These are phyloP conservation scores for Komagataella pastoris DNA, from an alignment of 805 yeast species.

Conservation along the genomic window DNA sequence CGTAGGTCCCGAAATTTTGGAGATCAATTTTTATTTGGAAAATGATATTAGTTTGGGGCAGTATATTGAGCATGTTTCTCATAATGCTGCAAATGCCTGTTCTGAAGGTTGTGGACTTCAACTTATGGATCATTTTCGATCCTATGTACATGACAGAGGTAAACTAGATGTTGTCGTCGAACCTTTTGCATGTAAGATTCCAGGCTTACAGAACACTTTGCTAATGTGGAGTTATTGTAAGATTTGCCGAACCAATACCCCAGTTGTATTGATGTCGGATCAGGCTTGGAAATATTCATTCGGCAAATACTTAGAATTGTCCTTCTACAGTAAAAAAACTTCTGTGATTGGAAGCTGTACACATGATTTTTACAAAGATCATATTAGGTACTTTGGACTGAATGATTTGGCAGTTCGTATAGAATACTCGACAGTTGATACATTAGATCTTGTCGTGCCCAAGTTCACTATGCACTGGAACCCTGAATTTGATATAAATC, in stretches of 20 bases:
- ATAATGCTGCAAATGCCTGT: constrained; percentile 55
- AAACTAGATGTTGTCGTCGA: constrained; percentile 71
- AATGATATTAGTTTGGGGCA: constrained; percentile 85
- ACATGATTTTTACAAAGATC: constrained; percentile 75
- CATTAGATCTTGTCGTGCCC: constrained; percentile 73
- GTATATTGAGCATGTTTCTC: constrained; percentile 67
- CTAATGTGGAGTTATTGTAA: constrained; percentile 90
- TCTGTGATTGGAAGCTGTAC: constrained; percentile 54
- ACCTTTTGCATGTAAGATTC: constrained; percentile 36
- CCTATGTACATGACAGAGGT: constrained; percentile 82
- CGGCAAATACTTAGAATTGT: constrained; percentile 82
- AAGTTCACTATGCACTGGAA: constrained; percentile 57
- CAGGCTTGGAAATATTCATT: constrained; percentile 83
- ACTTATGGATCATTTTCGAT: constrained; percentile 62
- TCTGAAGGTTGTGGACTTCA: constrained; percentile 71
- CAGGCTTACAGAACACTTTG: constrained; percentile 53
- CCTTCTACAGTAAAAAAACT: constrained; percentile 61
- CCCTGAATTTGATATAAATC: constrained; percentile 51
- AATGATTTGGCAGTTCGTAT: constrained; percentile 68
- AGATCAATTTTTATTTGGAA: constrained; percentile 81
- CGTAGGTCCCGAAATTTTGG: constrained; percentile 75
- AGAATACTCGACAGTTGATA: constrained; percentile 64
- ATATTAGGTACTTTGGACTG: constrained; percentile 72
- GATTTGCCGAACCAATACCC: constrained; percentile 60
- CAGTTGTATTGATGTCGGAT: constrained; percentile 72